Percentiles rank a stretch among this genome's conserved stretches.
These are phyloP conservation scores for Ceraceosorus guamensis DNA, from an alignment of 1,284 basidiomycete genomes.

Conservation along the genomic window DNA sequence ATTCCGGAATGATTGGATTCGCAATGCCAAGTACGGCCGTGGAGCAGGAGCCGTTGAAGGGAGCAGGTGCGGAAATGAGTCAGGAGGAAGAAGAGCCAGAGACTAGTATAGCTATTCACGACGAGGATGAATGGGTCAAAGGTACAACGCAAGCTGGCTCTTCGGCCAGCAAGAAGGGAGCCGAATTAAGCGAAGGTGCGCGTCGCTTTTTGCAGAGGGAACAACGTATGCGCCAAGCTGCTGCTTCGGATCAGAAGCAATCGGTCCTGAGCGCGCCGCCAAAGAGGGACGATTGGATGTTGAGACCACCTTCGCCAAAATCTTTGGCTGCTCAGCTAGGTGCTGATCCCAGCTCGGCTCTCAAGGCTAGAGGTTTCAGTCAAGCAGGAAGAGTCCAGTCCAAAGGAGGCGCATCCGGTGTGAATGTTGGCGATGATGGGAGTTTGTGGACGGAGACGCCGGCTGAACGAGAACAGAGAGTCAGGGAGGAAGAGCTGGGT, in stretches of 20 bases:
- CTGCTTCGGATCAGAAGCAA: not conserved
- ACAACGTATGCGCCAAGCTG: conserved; percentile 1
- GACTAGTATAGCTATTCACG: not conserved
- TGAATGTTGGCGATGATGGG: conserved; percentile 4
- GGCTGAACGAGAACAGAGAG: conserved; percentile 6
- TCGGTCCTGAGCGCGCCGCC: not conserved
- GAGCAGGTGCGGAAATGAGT: too few species aligned
- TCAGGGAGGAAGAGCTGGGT: conserved; percentile 11
- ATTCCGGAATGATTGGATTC: too few species aligned
- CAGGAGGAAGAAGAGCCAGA: too few species aligned
- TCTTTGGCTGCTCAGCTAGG: not conserved
- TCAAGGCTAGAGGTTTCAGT: conserved; percentile 9
- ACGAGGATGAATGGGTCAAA: not conserved
- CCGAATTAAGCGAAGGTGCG: conserved; percentile 1
- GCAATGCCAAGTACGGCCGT: too few species aligned
- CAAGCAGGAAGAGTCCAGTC: conserved; percentile 5
- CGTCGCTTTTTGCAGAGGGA: conserved; percentile 4
- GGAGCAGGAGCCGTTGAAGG: too few species aligned
- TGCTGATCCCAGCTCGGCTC: not conserved
- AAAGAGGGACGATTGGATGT: conserved; percentile 11
- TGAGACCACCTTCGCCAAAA: conserved; percentile 6
- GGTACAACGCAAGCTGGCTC: not conserved
- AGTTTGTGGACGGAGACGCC: conserved; percentile 13
- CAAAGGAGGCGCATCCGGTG: not conserved
- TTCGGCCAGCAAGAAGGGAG: not conserved